phyloP scores from a whole-genome alignment of 2,329 filamentous ascomycete genomes.

The Ophiocordyceps camponoti-floridani region DNA sequence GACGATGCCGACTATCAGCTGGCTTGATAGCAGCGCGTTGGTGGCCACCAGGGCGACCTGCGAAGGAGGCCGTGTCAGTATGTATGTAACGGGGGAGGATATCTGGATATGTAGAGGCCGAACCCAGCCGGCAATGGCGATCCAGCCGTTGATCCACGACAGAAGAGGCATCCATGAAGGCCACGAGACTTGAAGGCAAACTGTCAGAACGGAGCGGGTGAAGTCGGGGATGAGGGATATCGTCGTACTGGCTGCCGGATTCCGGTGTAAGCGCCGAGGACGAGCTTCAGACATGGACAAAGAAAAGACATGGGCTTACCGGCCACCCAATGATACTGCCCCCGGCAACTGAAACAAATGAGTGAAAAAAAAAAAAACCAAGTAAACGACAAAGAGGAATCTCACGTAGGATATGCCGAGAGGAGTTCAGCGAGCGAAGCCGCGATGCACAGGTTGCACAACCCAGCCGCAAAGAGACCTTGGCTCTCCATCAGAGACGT shows the following conservation, averaged over 20 bases:
- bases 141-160: slow-evolving; percentile 31
- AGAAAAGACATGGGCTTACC: slow-evolving; percentile 29
- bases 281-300: too few relatives aligned
- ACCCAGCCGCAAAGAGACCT: slow-evolving; percentile 13
- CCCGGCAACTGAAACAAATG: slow-evolving; percentile 17
- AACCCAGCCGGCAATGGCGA: slow-evolving; percentile 48
- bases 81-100: neutral
- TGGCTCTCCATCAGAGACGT: neutral
- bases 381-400: neutral
- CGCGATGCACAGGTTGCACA: slow-evolving; percentile 28
- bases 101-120: neutral
- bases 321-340: slow-evolving; percentile 62
- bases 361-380: too few relatives aligned
- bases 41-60: slow-evolving; percentile 45
- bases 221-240: slow-evolving; percentile 32
- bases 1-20: slow-evolving; percentile 48
- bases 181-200: slow-evolving; percentile 6
- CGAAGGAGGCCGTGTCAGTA: too few relatives aligned
- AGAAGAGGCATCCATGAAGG: slow-evolving; percentile 9
- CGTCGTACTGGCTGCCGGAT: slow-evolving; percentile 45
- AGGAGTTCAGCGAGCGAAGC: slow-evolving; percentile 53
- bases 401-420: slow-evolving; percentile 35
- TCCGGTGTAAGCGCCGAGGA: neutral
- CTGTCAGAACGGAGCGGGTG: neutral
- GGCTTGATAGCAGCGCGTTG: slow-evolving; percentile 47